Evolutionary conservation across 495 filamentous ascomycete species (phyloP).

Genomic region (Penicillium macrosclerotiorum): DNA sequence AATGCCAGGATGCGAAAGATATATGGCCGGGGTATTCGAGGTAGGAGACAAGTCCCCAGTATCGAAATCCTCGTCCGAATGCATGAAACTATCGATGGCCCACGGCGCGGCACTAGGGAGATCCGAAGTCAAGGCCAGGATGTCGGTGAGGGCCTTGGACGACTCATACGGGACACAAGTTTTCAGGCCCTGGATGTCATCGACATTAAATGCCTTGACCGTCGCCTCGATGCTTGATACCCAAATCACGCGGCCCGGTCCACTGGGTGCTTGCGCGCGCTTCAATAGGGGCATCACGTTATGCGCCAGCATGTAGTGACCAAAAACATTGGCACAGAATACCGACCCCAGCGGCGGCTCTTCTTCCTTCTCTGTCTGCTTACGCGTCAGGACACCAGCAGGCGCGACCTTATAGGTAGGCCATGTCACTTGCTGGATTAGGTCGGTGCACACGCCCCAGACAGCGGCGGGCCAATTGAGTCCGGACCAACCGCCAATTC

Average conservation of each 20-base stretch:
- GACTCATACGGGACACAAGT: conserved; percentile 70
- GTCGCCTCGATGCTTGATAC: conserved; percentile 74
- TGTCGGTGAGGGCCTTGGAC: conserved; percentile 80
- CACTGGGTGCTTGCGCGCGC: conserved; percentile 38
- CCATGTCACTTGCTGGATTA: conserved; percentile 69
- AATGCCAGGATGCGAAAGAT: conserved; percentile 84
- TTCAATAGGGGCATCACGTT: conserved; percentile 70
- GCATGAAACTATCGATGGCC: conserved; percentile 49
- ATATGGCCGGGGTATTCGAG: conserved; percentile 53
- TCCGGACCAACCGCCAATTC: conserved; percentile 81
- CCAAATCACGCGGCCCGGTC: conserved; percentile 75
- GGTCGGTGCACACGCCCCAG: conserved; percentile 60
- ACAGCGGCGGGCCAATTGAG: conserved; percentile 66
- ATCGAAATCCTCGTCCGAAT: conserved; percentile 20
- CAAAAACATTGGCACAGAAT: conserved; percentile 91
- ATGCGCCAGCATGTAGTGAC: conserved; percentile 88
- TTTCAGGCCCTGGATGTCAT: conserved; percentile 75
- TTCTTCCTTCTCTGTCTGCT: conserved; percentile 25
- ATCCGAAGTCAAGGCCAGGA: conserved; percentile 71
- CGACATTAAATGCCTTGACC: conserved; percentile 49
- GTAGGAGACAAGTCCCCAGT: conserved; percentile 3
- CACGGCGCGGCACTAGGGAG: conserved; percentile 61
- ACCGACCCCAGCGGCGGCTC: conserved; percentile 70
- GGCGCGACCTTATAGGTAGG: conserved; percentile 69
- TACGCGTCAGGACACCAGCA: conserved; percentile 52